Evolutionary conservation across 768 basidiomycete species (phyloP).

Genomic region (Amanita fuliginea): DNA sequence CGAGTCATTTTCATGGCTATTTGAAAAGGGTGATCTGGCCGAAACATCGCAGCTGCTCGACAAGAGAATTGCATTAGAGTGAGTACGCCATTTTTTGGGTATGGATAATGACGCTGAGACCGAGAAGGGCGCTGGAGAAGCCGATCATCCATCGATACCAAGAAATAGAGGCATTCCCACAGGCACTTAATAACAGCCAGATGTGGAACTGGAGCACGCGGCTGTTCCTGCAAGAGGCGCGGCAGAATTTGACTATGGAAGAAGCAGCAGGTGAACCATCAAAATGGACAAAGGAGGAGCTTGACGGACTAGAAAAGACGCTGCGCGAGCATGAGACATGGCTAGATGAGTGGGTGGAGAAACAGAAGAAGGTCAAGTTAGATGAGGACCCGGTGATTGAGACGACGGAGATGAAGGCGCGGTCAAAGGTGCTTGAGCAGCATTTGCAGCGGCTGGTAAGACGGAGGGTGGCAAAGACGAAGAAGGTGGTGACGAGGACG

Average conservation of each 20-base stretch:
- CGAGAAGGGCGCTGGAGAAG: constrained; percentile 54
- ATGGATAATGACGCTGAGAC: background rate
- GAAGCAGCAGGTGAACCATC: constrained; percentile 47
- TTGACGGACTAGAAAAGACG: constrained; percentile 66
- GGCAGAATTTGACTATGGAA: constrained; percentile 60
- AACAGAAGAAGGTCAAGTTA: constrained; percentile 63
- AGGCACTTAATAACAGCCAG: constrained; percentile 71
- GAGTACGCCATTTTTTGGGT: constrained; percentile 20
- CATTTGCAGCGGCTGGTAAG: constrained; percentile 58
- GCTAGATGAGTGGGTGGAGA: constrained; percentile 73
- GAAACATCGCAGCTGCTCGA: constrained; percentile 64
- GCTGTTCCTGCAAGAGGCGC: constrained; percentile 79
- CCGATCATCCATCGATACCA: constrained; percentile 82
- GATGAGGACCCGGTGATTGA: constrained; percentile 82
- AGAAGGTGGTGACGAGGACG: constrained; percentile 31
- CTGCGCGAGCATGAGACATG: constrained; percentile 76
- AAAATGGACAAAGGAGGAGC: constrained; percentile 82
- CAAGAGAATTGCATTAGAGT: constrained; percentile 80
- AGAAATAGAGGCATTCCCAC: constrained; percentile 81
- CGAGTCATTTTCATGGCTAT: constrained; percentile 75
- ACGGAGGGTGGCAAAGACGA: constrained; percentile 57
- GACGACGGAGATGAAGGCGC: constrained; percentile 76
- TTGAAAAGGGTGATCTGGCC: constrained; percentile 75
- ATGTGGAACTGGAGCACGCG: constrained; percentile 84
- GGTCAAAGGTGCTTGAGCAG: constrained; percentile 71